Conservation (phyloP, 208 protist species). For the Polymyxa betae region DNA sequence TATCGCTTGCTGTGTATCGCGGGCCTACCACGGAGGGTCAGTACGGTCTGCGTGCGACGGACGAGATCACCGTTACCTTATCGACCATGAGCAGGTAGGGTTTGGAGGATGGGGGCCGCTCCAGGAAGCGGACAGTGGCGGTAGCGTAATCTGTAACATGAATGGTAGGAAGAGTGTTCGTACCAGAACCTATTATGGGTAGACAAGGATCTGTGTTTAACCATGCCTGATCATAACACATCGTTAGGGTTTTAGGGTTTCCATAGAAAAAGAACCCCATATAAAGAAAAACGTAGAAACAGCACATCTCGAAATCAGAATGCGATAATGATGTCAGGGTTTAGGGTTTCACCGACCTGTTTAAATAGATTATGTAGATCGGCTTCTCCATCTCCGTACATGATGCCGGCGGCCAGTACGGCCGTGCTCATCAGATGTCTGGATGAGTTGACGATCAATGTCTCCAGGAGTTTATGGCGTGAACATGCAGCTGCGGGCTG, state of each 20-base stretch:
- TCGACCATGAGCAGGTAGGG: background rate
- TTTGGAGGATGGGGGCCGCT: background rate
- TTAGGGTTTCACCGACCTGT: background rate
- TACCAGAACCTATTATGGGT: background rate
- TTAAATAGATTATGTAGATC: background rate
- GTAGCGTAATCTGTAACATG: conserved; percentile 2
- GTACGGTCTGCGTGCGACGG: background rate
- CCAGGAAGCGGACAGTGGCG: background rate
- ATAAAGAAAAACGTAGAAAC: too few relatives aligned
- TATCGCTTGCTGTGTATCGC: background rate
- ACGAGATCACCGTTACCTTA: background rate
- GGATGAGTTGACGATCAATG: conserved; percentile 19
- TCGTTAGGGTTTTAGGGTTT: too few relatives aligned
- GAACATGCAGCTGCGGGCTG: background rate
- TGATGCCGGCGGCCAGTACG: background rate
- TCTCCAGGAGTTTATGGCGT: conserved; percentile 41
- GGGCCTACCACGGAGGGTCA: background rate
- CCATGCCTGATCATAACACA: conserved; percentile 35
- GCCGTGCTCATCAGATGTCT: background rate
- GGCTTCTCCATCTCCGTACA: conserved; percentile 25
- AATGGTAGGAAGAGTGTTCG: conserved; percentile 2
- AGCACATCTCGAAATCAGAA: too few relatives aligned
- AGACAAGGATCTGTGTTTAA: background rate
- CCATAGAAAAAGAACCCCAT: too few relatives aligned
- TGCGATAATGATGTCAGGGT: background rate